Conservation (phyloP, 1,284 basidiomycete genomes). For the Coriolopsis trogii region DNA sequence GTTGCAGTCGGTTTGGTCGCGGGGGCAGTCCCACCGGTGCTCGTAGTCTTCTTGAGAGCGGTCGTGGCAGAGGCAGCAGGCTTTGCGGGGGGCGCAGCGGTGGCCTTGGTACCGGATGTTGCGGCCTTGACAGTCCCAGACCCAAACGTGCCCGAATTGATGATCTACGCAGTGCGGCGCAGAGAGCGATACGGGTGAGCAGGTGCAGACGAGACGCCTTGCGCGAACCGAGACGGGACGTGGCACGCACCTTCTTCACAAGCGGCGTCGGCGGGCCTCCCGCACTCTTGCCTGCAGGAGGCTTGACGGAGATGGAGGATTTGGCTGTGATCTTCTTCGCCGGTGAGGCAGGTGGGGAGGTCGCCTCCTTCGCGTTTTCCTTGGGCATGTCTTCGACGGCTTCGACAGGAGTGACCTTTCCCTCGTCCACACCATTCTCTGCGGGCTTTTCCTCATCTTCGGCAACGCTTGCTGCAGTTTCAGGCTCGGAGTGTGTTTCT, state of each 20-base stretch:
- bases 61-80: conserved; percentile 39
- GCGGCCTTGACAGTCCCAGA: conserved; percentile 56
- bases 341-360: conserved; percentile 24
- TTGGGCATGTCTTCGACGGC: conserved; percentile 16
- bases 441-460: conserved; percentile 24
- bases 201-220: conserved; percentile 1
- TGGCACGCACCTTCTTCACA: conserved; percentile 65
- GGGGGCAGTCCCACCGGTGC: conserved; percentile 41
- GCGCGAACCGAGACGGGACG: conserved; percentile 10
- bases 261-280: conserved; percentile 49
- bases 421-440: conserved; percentile 22
- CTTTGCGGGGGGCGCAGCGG: conserved; percentile 40
- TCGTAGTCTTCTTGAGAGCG: conserved; percentile 52
- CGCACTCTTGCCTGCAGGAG: conserved; percentile 41
- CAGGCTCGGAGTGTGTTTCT: conserved; percentile 35
- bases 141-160: conserved; percentile 70
- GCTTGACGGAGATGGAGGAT: conserved; percentile 39
- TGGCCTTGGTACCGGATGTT: conserved; percentile 43
- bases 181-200: conserved; percentile 6
- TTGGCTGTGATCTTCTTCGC: conserved; percentile 34
- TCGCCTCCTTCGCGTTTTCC: conserved; percentile 21
- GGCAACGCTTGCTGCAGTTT: conserved; percentile 19
- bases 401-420: conserved; percentile 14
- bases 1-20: conserved; percentile 48
- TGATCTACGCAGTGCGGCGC: conserved; percentile 45